phyloP scores from a whole-genome alignment of 2,329 filamentous ascomycete species.

The Plenodomus lindquistii region DNA sequence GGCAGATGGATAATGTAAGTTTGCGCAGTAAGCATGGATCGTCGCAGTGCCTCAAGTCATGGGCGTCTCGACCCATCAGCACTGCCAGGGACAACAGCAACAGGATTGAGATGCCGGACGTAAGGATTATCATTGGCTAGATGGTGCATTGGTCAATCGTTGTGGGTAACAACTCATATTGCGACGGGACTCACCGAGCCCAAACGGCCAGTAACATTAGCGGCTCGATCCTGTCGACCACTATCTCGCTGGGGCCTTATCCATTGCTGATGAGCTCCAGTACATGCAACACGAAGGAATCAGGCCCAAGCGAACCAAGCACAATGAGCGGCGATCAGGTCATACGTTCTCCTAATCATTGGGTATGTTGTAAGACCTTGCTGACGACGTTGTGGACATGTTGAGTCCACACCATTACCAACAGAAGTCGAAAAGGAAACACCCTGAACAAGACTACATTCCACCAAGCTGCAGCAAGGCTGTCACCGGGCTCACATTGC shows the following conservation, averaged over 20 bases:
- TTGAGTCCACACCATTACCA: too few species aligned
- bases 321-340: not conserved
- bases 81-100: not conserved
- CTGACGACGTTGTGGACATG: too few species aligned
- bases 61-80: not conserved
- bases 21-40: not conserved
- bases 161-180: not conserved
- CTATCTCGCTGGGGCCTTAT: not conserved
- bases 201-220: not conserved
- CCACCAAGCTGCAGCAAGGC: not conserved
- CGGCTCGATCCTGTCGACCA: not conserved
- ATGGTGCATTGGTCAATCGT: not conserved
- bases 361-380: too few species aligned
- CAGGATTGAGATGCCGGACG: not conserved
- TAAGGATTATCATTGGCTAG: not conserved
- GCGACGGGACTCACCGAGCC: not conserved
- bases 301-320: not conserved
- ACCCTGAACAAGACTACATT: not conserved
- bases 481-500: not conserved
- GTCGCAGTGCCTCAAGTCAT: not conserved
- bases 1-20: not conserved
- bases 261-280: not conserved
- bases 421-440: too few species aligned
- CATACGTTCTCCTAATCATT: not conserved
- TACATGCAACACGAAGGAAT: not conserved